Base-by-base conservation (phyloP, 129 eudicot genomes). In the Solidago caesia region DNA sequence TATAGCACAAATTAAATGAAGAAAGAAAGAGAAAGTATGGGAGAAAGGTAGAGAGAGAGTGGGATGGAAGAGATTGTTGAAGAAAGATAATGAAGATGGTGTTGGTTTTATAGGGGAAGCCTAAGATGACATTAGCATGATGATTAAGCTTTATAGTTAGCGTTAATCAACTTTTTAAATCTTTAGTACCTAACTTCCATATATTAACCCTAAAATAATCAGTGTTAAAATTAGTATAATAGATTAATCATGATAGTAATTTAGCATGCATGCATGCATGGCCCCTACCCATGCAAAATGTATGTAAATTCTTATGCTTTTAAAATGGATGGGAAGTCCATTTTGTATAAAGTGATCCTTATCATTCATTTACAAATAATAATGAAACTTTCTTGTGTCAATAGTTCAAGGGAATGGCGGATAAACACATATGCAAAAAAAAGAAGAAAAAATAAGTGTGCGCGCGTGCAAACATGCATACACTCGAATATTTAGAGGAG, bases 161-260 rank as follows among this genome's bases (percentile, higher is more conserved):
- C 26, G 44, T 72, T 77, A 71, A 73, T 82, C 81, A 77, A 60
- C 71, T 75, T 79, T 68, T 71, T 48, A 61, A 29, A 64, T 51
- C 75, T 68, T 70, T 79, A 44, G 75, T 33, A 58, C 88, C 91
- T 84, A 87, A 87, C 91, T 84, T 72, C 70, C 84, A 51, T 81
- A 47, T 64, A 33, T 64, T 75, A 70, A 81, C 62, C 67, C 67
- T 27, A 45, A 42, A 41, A 42, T 15, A 57, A 57, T 61, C 72
- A 53, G 56, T 41, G 63, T 52, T 64, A 51, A 51, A 21, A 57
- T 58, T 53, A 66, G 29, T 16, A n/a, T 42, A 67, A 41, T 52
- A 21, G 52, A 26, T 73, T 66, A 14, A 67, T n/a, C 51, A 46
- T 15, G 49, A 70, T 55, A 8, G 44, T 57, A 68, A 61, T 63